Evolutionary conservation across 148 eudicot species (phyloP), one percentile per base, ranked within the genome.

Genomic region (Oxyria digyna): DNA sequence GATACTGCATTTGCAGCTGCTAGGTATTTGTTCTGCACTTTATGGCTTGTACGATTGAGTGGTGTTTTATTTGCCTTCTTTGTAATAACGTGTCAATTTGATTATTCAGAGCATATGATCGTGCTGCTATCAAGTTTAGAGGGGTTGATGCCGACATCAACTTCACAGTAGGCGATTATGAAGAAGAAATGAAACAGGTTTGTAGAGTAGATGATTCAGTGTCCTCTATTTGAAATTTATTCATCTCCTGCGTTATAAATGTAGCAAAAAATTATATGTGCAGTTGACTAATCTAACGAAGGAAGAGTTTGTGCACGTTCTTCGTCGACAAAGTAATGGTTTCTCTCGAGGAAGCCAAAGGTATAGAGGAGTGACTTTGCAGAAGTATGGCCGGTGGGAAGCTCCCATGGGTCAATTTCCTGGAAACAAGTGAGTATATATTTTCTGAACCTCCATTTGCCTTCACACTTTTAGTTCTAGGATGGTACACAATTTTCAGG

Each of bases 1-100:
- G 97, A 91, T 69, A 91, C 97, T 65, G 91, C 95, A 67, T 89
- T 83, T 81, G 87, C 88, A 67, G 97, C 97, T 45, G 97, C 97
- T 73, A 84, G 89, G 97, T 91, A 79, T 76, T 18, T 45, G 73
- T 8, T 35, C 41, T 46, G 8, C 1, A 52, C 35, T 65, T 18
- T 54, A 4, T 74, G 23, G 68, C 62, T 11, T 3, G 62, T 52
- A 12, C 24, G 24, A 52, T 52, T 23, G 62, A 9, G 62, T 24
- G 32, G 24, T 52, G 4, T 52, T 13, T 52, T 15, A 52, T 10
- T 52, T 9, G 62, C 62, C n/a, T 10, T 52, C 41, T 6, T 26
- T 27, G 54, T 1, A 69, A 32, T 37, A 21, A 62, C 50, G 54
- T 62, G 57, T 3, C n/a, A 54, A 40, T 57, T 45, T 42, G 42